Conservation (phyloP, 73 alveolate genomes). For the Uronychia binucleata region DNA sequence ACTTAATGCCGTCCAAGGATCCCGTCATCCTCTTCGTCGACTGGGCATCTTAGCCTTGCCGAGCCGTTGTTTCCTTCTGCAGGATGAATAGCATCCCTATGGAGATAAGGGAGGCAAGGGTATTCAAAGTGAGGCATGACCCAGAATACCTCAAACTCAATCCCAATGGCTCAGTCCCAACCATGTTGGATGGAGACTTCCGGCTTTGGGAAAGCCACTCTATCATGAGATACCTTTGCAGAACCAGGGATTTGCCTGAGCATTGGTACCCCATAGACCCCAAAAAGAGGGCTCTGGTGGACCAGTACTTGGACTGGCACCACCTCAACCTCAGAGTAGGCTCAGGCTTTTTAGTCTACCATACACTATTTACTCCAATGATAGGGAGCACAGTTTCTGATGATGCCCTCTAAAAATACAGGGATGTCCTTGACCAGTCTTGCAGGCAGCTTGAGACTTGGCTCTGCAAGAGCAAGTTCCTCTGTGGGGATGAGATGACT, state of each 20-base stretch:
- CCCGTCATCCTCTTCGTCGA: slow-evolving; percentile 55
- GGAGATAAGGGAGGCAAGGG: not conserved
- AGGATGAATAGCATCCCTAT: slow-evolving; percentile 41
- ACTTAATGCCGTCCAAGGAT: too few species aligned
- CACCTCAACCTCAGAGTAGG: slow-evolving; percentile 54
- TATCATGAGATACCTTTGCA: slow-evolving; percentile 56
- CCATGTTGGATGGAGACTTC: slow-evolving; percentile 59
- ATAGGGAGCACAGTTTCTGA: slow-evolving; percentile 20
- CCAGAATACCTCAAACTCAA: slow-evolving; percentile 46
- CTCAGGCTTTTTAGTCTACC: slow-evolving; percentile 22
- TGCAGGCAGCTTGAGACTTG: not conserved
- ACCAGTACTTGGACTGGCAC: slow-evolving; percentile 70
- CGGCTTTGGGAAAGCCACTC: slow-evolving; percentile 63
- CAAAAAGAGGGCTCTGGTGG: slow-evolving; percentile 44
- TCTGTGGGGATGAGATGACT: slow-evolving; percentile 56
- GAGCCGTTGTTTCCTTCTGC: slow-evolving; percentile 63
- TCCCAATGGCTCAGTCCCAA: slow-evolving; percentile 64
- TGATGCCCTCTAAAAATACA: slow-evolving; percentile 3
- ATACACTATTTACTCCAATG: slow-evolving; percentile 38
- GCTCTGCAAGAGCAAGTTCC: slow-evolving; percentile 26
- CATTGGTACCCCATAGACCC: slow-evolving; percentile 79
- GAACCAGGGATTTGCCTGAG: slow-evolving; percentile 51
- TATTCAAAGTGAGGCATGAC: slow-evolving; percentile 39
- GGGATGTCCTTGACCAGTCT: not conserved
- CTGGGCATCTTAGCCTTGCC: slow-evolving; percentile 66